Percentiles rank a stretch among this genome's conserved stretches.
Conservation (phyloP, 805 yeast genomes). For the Yamadazyma sp. region DNA sequence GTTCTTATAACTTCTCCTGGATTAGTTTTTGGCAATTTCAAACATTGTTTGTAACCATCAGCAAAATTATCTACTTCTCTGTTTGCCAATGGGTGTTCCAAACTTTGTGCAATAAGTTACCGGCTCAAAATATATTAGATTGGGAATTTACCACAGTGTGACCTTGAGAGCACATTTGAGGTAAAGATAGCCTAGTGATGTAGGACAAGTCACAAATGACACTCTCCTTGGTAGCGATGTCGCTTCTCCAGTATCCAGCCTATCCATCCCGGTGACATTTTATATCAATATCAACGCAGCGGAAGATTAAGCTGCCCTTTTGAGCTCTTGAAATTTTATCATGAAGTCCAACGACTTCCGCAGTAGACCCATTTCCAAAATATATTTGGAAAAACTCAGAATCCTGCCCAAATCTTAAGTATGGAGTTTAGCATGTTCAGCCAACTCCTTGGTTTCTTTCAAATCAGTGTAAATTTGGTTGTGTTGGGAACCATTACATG, state of each 20-base stretch:
- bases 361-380: constrained; percentile 38
- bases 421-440: constrained; percentile 36
- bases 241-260: constrained; percentile 42
- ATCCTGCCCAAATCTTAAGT: constrained; percentile 30
- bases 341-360: constrained; percentile 35
- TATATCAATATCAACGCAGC: constrained; percentile 43
- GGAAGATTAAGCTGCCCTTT: constrained; percentile 29
- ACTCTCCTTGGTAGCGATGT: constrained; percentile 34
- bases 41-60: constrained; percentile 32
- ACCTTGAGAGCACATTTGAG: constrained; percentile 36
- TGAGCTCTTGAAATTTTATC: constrained; percentile 30
- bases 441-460: constrained; percentile 30
- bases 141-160: constrained; percentile 26
- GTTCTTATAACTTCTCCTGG: constrained; percentile 34
- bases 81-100: constrained; percentile 36
- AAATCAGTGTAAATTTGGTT: constrained; percentile 22
- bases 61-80: constrained; percentile 35
- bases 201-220: constrained; percentile 42
- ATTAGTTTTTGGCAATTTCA: constrained; percentile 31
- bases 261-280: constrained; percentile 32
- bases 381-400: constrained; percentile 33
- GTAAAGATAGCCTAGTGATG: constrained; percentile 27
- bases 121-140: constrained; percentile 28
- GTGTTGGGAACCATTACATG: constrained; percentile 19
- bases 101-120: constrained; percentile 40